Evolutionary conservation across 306 rosid genomes (phyloP), one percentile per base, ranked within the genome.

Genomic region (Pyrus pyrifolia): DNA sequence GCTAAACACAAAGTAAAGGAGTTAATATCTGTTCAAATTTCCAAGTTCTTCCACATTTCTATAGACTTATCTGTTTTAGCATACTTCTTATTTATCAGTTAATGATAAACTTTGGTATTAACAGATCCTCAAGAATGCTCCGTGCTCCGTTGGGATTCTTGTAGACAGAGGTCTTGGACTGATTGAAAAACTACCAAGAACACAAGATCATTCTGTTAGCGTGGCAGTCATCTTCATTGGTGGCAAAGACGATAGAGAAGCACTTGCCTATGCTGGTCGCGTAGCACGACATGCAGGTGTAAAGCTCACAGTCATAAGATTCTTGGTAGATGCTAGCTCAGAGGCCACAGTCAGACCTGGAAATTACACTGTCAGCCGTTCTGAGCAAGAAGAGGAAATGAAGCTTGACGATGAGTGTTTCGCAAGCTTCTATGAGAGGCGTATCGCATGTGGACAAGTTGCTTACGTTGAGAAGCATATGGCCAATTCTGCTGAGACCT

Each of bases 121-220:
- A 81, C 91, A 95, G 99, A 80, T 95, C 25, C 65, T 92, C 62
- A 89, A 80, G 78, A 86, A 74, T 73, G 92, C 97, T 52, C 93
- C 97, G 10, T 92, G 99, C 76, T 88, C 99, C 0, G 97, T 95
- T 60, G 99, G 97, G 51, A 90, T 95, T 79, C 89, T 95, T 4
- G 97, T 95, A 77, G 96, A 92, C 85, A 87, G 97, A 81, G 99
- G 99, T 57, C 77, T 95, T n/a, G 96, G 99, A 65, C 46, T 87
- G 70, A 80, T 86, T 1, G 88, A 73, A 25, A 94, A 84, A 46
- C 83, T 92, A 52, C 81, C 91, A 27, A 82, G 81, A 74, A 49
- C 90, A 4, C 51, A 73, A 29, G 68, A 57, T 19, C 60, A 74
- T 60, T 71, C 89, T 46, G 22, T 85, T 44, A 83, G 86, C n/a